Evolutionary conservation across 352 stramenopile species (phyloP), one percentile per base, ranked within the genome.

Genomic region (Phytopythium kandeliae): DNA sequence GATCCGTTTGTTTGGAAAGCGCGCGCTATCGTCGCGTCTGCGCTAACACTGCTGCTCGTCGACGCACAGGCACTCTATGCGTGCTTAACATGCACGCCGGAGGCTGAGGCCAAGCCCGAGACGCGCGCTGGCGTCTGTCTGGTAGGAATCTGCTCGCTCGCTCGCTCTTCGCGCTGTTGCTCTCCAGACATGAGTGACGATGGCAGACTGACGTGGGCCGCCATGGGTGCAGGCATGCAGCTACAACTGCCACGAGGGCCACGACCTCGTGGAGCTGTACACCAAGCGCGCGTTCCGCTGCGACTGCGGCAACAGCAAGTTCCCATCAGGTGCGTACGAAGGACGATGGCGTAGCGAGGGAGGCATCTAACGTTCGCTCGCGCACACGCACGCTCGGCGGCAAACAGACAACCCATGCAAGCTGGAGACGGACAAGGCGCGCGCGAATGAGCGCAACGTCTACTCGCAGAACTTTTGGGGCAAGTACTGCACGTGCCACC

Each of bases 191-290:
- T n/a, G n/a, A n/a, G n/a, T n/a, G n/a, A n/a, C n/a, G n/a, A n/a
- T n/a, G n/a, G n/a, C n/a, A n/a, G n/a, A 22, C 30, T 48, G 25
- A 46, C 21, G n/a, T 19, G n/a, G n/a, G n/a, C n/a, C n/a, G n/a
- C n/a, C n/a, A n/a, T 36, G 16, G 17, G 0, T 24, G 21, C 40
- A 73, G 64, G 78, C 78, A 6, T 89, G 78, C 53, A 89, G 73
- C 22, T 87, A 85, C 60, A 78, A 71, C 47, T 89, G 78, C 55
- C 78, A 89, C 54, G 69, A 69, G 24, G 74, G 85, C 46, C 78
- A 89, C 56, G 74, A 87, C n/a, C 68, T 89, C 41, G 60, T 89
- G 33, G 78, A 89, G 62, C 66, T 89, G n/a, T 89, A 89, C 62
- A 89, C 78, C 10, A 89, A 89, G 58, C 76, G 78, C 28, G 55